Evolutionary conservation across 2,329 filamentous ascomycete species (phyloP), one percentile per base, ranked within the genome.

Genomic region (Dactylonectria estremocensis): DNA sequence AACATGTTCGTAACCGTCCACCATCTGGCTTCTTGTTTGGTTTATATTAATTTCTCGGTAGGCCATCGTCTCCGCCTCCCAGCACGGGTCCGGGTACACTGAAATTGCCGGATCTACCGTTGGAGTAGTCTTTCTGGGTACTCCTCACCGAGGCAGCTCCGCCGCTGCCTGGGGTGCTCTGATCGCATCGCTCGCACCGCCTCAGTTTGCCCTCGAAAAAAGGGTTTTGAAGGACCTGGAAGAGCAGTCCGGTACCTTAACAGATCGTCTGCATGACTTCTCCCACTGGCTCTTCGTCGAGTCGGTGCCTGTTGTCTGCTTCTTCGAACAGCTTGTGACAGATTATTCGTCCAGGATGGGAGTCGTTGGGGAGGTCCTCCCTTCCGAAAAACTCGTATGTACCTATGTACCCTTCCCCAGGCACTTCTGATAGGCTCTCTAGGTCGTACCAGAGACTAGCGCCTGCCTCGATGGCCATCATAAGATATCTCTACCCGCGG

Each of bases 221-320:
- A 18, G 49, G 3, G 33, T 52, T 18, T 31, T 52, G 1, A 9
- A 33, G 10, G 49, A 35, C 16, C 3, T 52, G 5, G 49, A 52
- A 5, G 28, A 52, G 49, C 49, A 20, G 3, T 52, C 49, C 2
- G 18, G 49, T 18, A 18, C 49, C 5, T 52, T 33, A 10, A 28
- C 28, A 10, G 49, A 52, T 33, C 49, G 49, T 3, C 16, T 52
- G 3, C 49, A 52, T 10, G 28, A 52, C 28, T 52, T 52, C 20
- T 52, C 49, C 4, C 49, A 24, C 10, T 52, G 49, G 49, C 49
- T 52, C 28, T 52, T 52, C 16, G 11, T 18, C 28, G 49, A 52
- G 24, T 52, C 49, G 3, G 49, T 52, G 16, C 28, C 49, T 33
- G 49, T 52, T 7, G 28, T 52, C 3, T 52, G 49, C 9, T 52